Conservation (phyloP, 805 yeast genomes). For the Lachancea sp. region DNA sequence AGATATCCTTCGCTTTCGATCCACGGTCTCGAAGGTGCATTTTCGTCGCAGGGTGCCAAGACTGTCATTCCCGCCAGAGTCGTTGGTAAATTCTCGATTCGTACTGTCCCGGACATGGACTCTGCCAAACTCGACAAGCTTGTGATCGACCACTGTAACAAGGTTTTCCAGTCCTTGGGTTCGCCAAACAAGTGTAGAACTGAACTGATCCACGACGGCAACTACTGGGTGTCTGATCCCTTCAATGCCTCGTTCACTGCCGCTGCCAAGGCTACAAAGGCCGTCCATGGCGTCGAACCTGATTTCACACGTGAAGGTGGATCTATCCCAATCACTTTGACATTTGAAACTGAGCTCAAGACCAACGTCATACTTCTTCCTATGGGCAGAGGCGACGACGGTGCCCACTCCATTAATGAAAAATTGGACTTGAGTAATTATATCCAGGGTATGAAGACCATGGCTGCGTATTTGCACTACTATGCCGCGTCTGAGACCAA, state of each 20-base stretch:
- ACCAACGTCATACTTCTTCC: constrained; percentile 87
- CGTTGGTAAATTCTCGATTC: constrained; percentile 87
- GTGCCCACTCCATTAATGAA: constrained; percentile 97
- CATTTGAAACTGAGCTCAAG: constrained; percentile 82
- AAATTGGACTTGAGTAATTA: constrained; percentile 84
- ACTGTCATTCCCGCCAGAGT: constrained; percentile 97
- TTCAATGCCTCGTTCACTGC: constrained; percentile 89
- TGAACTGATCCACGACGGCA: constrained; percentile 88
- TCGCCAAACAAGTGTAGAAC: constrained; percentile 72
- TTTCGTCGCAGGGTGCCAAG: constrained; percentile 91
- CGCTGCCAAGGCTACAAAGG: constrained; percentile 88
- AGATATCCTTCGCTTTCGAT: constrained; percentile 92
- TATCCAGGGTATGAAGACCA: constrained; percentile 87
- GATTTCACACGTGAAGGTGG: constrained; percentile 99
- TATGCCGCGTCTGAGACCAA: constrained; percentile 42
- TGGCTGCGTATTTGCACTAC: constrained; percentile 90
- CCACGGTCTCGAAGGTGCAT: constrained; percentile 98
- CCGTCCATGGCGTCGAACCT: constrained; percentile 92
- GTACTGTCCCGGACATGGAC: constrained; percentile 95
- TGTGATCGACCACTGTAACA: constrained; percentile 65
- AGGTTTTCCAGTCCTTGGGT: constrained; percentile 55
- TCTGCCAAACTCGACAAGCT: constrained; percentile 69
- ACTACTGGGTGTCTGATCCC: constrained; percentile 94
- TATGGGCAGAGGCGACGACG: constrained; percentile 98
- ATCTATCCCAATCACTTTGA: constrained; percentile 92